Conservation (phyloP, 164 flowering plant species). For the Sedum album region DNA sequence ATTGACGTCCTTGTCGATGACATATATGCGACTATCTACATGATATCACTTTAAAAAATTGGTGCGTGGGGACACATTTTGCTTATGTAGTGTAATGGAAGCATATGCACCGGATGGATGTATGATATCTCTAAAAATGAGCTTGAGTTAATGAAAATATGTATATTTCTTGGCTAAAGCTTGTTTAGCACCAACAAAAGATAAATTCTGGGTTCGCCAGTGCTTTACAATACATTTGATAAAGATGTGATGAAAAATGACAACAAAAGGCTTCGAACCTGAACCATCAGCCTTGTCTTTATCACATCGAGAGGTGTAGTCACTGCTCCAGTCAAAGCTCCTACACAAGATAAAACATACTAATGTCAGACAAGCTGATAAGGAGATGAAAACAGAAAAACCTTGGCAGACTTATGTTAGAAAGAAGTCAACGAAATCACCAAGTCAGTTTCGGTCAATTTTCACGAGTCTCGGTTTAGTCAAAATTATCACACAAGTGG, state of each 20-base stretch:
- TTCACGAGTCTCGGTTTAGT: no score
- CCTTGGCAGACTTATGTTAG: no score
- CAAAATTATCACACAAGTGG: no score
- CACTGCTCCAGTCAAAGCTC: conserved; percentile 89
- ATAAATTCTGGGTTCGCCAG: background rate
- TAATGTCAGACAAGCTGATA: background rate
- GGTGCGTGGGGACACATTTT: no score
- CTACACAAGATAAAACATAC: conserved; percentile 19
- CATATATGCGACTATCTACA: no score
- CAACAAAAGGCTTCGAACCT: conserved; percentile 33
- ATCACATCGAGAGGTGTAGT: conserved; percentile 97
- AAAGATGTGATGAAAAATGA: background rate
- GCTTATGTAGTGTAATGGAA: no score
- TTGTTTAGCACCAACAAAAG: background rate
- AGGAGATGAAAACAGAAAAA: background rate
- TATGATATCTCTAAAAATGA: background rate
- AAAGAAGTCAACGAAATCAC: no score
- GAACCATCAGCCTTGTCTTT: conserved; percentile 95
- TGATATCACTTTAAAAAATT: no score
- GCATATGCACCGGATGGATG: background rate
- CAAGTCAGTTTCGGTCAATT: no score
- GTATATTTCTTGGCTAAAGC: background rate
- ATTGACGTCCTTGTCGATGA: no score
- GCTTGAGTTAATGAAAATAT: no score
- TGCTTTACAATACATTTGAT: background rate